phyloP scores from a whole-genome alignment of 257 asterid species.

The Craterostigma plantagineum region DNA sequence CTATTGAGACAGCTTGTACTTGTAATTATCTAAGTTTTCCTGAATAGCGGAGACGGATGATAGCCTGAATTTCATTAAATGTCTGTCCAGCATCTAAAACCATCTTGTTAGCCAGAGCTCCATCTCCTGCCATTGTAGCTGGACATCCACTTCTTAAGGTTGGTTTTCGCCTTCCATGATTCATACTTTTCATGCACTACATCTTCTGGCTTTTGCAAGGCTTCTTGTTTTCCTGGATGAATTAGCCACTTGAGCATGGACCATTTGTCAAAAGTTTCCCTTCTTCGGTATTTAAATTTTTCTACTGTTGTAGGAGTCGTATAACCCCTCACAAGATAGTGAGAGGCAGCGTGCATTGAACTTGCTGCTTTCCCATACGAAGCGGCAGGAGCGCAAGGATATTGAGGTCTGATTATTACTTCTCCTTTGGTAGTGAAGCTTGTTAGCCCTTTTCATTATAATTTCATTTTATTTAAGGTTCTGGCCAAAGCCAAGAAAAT shows the following conservation, averaged over 20 bases:
- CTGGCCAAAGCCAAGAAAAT: constrained; percentile 86
- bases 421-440: too few relatives aligned
- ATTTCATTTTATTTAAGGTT: constrained; percentile 30
- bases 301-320: constrained; percentile 42
- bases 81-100: constrained; percentile 42
- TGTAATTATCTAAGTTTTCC: too few relatives aligned
- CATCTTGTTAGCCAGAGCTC: constrained; percentile 56
- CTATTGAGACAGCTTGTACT: too few relatives aligned
- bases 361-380: constrained; percentile 86
- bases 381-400: constrained; percentile 87
- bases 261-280: background rate
- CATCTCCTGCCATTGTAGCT: constrained; percentile 47
- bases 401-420: constrained; percentile 40
- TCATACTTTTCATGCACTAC: too few relatives aligned
- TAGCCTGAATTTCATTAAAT: background rate
- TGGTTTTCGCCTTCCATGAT: constrained; percentile 1
- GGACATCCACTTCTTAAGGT: constrained; percentile 78
- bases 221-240: too few relatives aligned
- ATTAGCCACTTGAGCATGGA: too few relatives aligned
- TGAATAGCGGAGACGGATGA: too few relatives aligned
- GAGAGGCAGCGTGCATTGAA: constrained; percentile 81
- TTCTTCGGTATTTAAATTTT: background rate
- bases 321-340: constrained; percentile 57
- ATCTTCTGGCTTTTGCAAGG: too few relatives aligned
- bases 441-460: background rate